A percentile compares a stretch with the other conserved stretches of the same genome.
These are phyloP conservation scores for Amesomyces nigricolor DNA, from an alignment of 2,329 filamentous ascomycete species.

Conservation along the genomic window DNA sequence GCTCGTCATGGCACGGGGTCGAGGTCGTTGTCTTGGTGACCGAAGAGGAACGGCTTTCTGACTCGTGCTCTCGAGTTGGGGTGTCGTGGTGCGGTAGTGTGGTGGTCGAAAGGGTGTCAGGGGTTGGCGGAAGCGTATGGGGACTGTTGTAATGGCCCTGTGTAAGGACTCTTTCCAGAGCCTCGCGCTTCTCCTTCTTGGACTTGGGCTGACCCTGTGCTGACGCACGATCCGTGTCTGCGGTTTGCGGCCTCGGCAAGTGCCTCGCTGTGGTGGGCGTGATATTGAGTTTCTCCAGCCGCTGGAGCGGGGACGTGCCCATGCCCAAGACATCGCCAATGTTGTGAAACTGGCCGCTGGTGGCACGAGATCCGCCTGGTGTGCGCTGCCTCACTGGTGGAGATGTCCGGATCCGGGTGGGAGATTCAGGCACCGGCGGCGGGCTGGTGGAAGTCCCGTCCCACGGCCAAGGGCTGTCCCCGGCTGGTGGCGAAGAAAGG, in stretches of 20 bases:
- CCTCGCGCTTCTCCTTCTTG: conserved; percentile 45
- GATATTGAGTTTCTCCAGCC: conserved; percentile 41
- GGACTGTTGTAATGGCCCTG: conserved; percentile 39
- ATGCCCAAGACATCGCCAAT: conserved; percentile 42
- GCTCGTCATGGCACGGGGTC: conserved; percentile 23
- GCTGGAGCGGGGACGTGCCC: conserved; percentile 45
- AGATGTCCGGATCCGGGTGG: conserved; percentile 9
- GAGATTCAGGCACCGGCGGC: conserved; percentile 12
- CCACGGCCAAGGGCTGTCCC: conserved; percentile 25
- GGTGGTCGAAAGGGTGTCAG: conserved; percentile 54
- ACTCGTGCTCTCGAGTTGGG: conserved; percentile 32
- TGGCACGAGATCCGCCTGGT: conserved; percentile 30
- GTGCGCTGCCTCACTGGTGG: conserved; percentile 26
- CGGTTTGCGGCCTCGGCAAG: conserved; percentile 26
- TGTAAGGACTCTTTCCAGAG: conserved; percentile 45
- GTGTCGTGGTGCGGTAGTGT: conserved; percentile 48
- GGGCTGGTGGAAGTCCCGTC: conserved; percentile 20
- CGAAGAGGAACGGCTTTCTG: conserved; percentile 29
- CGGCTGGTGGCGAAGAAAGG: conserved; percentile 20
- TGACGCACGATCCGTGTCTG: conserved; percentile 26
- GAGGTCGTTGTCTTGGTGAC: conserved; percentile 30
- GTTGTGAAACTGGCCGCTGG: conserved; percentile 38
- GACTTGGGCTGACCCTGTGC: conserved; percentile 27
- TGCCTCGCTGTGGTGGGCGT: conserved; percentile 29
- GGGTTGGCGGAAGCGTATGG: conserved; percentile 50